These are phyloP conservation scores for Oryza glumipatula DNA, from an alignment of 176 grass and related monocot species.

Conservation along the genomic window DNA sequence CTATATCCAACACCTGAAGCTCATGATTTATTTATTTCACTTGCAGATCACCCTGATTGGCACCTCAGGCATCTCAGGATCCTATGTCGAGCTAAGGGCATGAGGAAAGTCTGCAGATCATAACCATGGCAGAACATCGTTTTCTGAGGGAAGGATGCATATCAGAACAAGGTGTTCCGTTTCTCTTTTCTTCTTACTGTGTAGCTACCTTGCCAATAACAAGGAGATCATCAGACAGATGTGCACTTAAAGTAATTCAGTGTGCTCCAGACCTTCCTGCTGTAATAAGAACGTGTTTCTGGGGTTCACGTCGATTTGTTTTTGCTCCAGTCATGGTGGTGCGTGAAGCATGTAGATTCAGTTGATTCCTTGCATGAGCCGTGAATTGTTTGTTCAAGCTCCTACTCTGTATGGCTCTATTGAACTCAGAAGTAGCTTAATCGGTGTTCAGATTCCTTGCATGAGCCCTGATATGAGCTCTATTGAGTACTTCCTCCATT, in stretches of 20 bases:
- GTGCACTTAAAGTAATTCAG: not conserved
- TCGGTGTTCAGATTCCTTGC: not conserved
- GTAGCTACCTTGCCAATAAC: constrained; percentile 44
- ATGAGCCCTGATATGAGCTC: not conserved
- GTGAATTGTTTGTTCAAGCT: not conserved
- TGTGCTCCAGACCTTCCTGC: not conserved
- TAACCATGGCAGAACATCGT: not conserved
- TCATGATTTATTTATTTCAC: constrained; percentile 3
- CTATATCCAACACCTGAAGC: not conserved
- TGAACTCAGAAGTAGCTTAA: not conserved
- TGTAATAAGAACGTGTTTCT: constrained; percentile 42
- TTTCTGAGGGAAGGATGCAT: constrained; percentile 15
- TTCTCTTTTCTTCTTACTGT: constrained; percentile 14
- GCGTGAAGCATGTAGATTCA: not conserved
- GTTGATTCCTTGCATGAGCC: not conserved
- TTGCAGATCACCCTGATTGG: constrained; percentile 85
- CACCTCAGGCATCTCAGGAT: constrained; percentile 94
- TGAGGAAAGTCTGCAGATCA: constrained; percentile 43
- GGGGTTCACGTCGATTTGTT: not conserved
- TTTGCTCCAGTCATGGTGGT: not conserved
- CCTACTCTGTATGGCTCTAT: not conserved
- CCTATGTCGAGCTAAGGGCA: constrained; percentile 86
- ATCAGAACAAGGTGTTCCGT: constrained; percentile 7
- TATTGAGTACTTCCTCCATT: too few relatives aligned
- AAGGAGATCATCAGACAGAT: not conserved